Evolutionary conservation across 2,329 filamentous ascomycete genomes (phyloP).

Genomic region (Helicocarpus griseus): DNA sequence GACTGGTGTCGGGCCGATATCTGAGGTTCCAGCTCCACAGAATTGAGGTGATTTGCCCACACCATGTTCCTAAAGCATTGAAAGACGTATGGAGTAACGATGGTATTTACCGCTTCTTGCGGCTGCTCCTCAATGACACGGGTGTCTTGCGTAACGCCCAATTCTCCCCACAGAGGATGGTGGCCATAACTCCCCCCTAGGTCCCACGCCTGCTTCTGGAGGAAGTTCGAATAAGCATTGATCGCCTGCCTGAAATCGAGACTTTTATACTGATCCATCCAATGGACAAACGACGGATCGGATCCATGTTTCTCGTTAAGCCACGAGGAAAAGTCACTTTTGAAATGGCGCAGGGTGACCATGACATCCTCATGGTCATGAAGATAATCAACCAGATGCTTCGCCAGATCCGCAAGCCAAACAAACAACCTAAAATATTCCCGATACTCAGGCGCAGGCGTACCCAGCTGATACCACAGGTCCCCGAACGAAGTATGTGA

Average conservation of each 20-base stretch:
- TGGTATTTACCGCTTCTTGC: conserved; percentile 34
- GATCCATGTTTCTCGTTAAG: conserved; percentile 36
- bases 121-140: conserved; percentile 19
- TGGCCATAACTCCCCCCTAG: conserved; percentile 30
- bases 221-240: conserved; percentile 50
- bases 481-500: conserved; percentile 14
- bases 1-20: conserved; percentile 7
- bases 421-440: conserved; percentile 55
- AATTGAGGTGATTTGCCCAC: conserved; percentile 40
- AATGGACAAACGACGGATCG: conserved; percentile 39
- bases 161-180: conserved; percentile 48
- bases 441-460: conserved; percentile 51
- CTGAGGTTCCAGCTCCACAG: conserved; percentile 35
- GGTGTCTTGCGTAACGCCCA: conserved; percentile 23
- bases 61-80: conserved; percentile 52
- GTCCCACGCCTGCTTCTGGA: conserved; percentile 55
- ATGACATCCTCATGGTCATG: conserved; percentile 28
- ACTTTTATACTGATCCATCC: conserved; percentile 42
- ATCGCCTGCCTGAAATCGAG: conserved; percentile 56
- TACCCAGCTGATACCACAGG: conserved; percentile 55
- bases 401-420: conserved; percentile 62
- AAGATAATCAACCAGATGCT: conserved; percentile 63
- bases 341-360: conserved; percentile 49
- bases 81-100: conserved; percentile 62
- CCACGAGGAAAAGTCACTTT: conserved; percentile 49